Base-by-base conservation (phyloP, 345 rosid species). In the Arabidopsis arenosa region DNA sequence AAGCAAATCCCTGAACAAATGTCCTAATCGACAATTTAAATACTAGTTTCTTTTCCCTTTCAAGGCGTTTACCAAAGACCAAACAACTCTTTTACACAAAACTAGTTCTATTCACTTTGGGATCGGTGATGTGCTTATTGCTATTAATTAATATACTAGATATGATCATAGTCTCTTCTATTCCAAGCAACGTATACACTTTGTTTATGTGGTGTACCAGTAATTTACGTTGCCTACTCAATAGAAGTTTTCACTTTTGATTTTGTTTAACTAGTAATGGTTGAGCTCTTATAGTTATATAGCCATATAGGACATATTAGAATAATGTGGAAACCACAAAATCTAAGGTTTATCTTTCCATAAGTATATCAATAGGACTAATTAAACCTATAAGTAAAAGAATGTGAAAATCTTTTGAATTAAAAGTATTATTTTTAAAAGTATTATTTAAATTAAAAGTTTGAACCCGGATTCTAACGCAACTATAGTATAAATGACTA, bases 1-100 rank as follows among this genome's bases (percentile, higher is more conserved):
- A 76, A 78, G 88, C 93, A 88, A 82, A 88, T 86, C 90, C 93
- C 86, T 80, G 81, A 79, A 79, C 71, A 13, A 49, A 52, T 77
- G 90, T 80, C 78, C 67, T 72, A 49, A 73, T 55, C 30, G 13
- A 37, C 67, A 70, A 26, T 55, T 54, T 56, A 12, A 40, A 41
- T 68, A 58, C 32, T 43, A 65, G 36, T 63, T 58, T 48, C 45
- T 57, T 65, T 65, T 74, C 32, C 5, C 53, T 63, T 60, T 76
- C 59, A 69, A 36, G 60, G 52, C 57, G 43, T 68, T 68, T 63
- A 72, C 62, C 62, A 45, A 63, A 76, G 63, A 30, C 55, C 68
- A 78, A 78, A 78, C 77, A 77, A 33, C 73, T 64, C 61, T 77
- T 23, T 64, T 64, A 60, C 67, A 72, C 72, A 63, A 47, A 71